A percentile compares a stretch with the other conserved stretches of the same genome.
Evolutionary conservation across 805 yeast species (phyloP).

Genomic region (Myxozyma melibiosi): DNA sequence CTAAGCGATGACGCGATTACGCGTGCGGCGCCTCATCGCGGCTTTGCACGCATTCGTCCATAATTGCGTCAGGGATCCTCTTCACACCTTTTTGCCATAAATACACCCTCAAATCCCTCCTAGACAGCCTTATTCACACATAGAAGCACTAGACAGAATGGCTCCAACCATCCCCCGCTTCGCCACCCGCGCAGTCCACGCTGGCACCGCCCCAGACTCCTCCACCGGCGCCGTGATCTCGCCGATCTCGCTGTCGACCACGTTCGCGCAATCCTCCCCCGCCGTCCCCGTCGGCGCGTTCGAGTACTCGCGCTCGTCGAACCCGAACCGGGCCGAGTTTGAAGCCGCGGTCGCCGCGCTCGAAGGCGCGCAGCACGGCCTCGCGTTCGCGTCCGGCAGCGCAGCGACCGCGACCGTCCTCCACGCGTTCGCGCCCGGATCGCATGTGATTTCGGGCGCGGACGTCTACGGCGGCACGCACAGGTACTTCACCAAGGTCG

Average conservation of each 20-base stretch:
- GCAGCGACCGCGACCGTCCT: conserved; percentile 78
- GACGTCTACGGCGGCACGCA: conserved; percentile 93
- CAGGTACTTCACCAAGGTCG: conserved; percentile 85
- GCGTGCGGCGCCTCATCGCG: conserved; percentile 17
- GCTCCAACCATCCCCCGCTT: conserved; percentile 45
- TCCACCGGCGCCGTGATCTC: conserved; percentile 85
- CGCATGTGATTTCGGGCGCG: conserved; percentile 76
- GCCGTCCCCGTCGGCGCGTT: conserved; percentile 74
- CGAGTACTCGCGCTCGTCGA: conserved; percentile 83
- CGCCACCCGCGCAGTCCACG: conserved; percentile 83
- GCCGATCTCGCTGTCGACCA: conserved; percentile 80
- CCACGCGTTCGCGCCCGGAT: conserved; percentile 69
- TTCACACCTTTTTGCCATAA: too few species aligned
- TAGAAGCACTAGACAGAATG: conserved; percentile 1
- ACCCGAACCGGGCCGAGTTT: conserved; percentile 82
- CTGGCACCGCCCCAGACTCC: conserved; percentile 72
- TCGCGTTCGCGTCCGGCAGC: conserved; percentile 84
- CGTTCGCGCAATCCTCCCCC: conserved; percentile 80
- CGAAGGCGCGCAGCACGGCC: conserved; percentile 72
- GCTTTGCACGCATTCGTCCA: too few species aligned
- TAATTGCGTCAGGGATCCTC: too few species aligned
- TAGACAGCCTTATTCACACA: too few species aligned
- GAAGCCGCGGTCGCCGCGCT: conserved; percentile 78
- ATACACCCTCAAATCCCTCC: too few species aligned
- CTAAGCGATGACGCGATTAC: conserved; percentile 7